These are phyloP conservation scores for Pseudopithomyces chartarum DNA, from an alignment of 2,329 filamentous ascomycete genomes.

Conservation along the genomic window DNA sequence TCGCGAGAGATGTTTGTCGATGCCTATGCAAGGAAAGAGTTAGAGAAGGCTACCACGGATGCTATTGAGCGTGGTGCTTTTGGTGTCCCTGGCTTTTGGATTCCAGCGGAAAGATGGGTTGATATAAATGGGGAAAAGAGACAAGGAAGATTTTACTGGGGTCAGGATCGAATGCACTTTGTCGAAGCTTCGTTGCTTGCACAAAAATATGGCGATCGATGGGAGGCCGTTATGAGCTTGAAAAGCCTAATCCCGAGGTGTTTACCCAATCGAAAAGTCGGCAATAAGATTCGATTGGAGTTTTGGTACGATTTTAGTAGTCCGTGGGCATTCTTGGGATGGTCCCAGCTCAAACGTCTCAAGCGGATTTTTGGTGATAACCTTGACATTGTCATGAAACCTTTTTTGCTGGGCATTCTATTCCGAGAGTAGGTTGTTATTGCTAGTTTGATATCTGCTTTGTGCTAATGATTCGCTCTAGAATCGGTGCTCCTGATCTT, in stretches of 20 bases:
- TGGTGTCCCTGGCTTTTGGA: slow-evolving; percentile 43
- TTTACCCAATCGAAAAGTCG: slow-evolving; percentile 12
- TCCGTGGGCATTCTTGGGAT: slow-evolving; percentile 43
- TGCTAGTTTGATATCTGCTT: not conserved
- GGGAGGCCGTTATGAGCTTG: slow-evolving; percentile 19
- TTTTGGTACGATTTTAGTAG: slow-evolving; percentile 44
- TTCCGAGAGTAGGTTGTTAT: slow-evolving; percentile 32
- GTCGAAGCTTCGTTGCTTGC: slow-evolving; percentile 36
- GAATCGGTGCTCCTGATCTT: slow-evolving; percentile 40
- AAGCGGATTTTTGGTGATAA: slow-evolving; percentile 28
- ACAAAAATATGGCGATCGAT: slow-evolving; percentile 9
- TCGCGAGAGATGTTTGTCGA: slow-evolving; percentile 21
- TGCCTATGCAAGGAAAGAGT: slow-evolving; percentile 23
- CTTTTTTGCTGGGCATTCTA: slow-evolving; percentile 39
- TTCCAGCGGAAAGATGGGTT: slow-evolving; percentile 27
- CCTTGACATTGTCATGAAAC: slow-evolving; percentile 38
- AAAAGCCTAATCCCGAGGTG: slow-evolving; percentile 32
- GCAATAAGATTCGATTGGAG: slow-evolving; percentile 24
- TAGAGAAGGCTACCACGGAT: slow-evolving; percentile 32
- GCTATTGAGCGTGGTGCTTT: slow-evolving; percentile 41
- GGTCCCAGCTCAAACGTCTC: slow-evolving; percentile 36
- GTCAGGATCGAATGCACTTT: slow-evolving; percentile 45
- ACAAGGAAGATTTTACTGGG: slow-evolving; percentile 39
- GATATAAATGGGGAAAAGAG: slow-evolving; percentile 17
- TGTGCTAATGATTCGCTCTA: slow-evolving; percentile 4